Base-by-base conservation (phyloP, 352 stramenopile genomes). In the Globisporangium lucens region DNA sequence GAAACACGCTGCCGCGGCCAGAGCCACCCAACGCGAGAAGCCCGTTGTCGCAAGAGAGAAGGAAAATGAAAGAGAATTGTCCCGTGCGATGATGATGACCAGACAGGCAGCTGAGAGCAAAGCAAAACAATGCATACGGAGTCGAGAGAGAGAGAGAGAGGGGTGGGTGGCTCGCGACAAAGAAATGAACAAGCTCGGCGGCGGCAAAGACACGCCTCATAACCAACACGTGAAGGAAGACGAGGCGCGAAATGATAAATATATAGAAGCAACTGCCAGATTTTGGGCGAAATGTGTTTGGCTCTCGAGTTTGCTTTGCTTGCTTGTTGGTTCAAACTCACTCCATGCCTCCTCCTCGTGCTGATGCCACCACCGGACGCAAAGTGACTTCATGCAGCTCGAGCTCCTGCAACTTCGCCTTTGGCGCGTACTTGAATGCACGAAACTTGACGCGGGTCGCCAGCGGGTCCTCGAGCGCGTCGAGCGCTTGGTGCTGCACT, bases 371-470 rank as follows among this genome's bases (percentile, higher is more conserved):
- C 55, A 46, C 30, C 2, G 30, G 55, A 15, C 20, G 30, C 29
- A 61, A 46, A 6, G 29, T n/a, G 10, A 17, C 27, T 17, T 38
- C 38, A 36, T 17, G 22, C 20, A 68, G 24, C 24, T 46, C n/a
- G 22, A 60, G 9, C 61, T 69, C 51, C 33, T 65, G 41, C 17
- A 89, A 61, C 9, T 68, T 69, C 1, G 59, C 65, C 66, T 80
- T 88, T 5, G 73, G 74, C 12, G 65, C 67, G 49, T 91, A 93
- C 63, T 76, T 69, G 68, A 93, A 93, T 6, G 71, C 65, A 0
- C 74, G 67, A 63, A 78, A 93, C 68, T 83, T 87, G 58, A 80
- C 81, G 33, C 80, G 83, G 13, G 90, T 70, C 17, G 77, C 73
- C 20, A 71, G 62, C 27, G 71, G 66, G 30, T 81, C 77, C 27